Base-by-base conservation (phyloP, 192 early-diverging fungal genomes). In the Backusella tuberculispora region DNA sequence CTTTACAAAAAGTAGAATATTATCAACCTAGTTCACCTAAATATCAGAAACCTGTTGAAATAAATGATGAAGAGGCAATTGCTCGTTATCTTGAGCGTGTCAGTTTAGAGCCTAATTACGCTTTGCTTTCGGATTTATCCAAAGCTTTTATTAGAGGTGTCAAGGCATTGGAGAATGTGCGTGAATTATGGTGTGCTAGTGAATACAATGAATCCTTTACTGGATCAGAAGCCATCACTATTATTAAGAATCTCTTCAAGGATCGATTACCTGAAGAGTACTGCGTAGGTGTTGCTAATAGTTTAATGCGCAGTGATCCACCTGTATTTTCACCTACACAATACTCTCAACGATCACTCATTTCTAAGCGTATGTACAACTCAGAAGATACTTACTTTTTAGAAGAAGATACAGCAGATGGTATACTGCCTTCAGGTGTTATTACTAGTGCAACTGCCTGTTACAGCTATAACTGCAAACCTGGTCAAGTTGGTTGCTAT, bases 381-480 rank as follows among this genome's bases (percentile, higher is more conserved):
- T 78, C 81, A 5, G 42, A 67, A 26, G 81, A 82, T 42, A 74
- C 74, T 37, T 82, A 82, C 45, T 53, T 42, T 6, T 69, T 82
- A 6, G 75, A 64, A 19, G 78, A 83, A 41, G 75, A 81, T 15
- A 47, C 42, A 5, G 77, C 75, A 40, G 83, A 86, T 43, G 66
- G 71, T 3, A 82, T 85, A 48, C 64, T 90, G 4, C 93, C 93
- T 44, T 90, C 88, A 65, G 97, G 97, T 34, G 91, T 99, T 0
- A 94, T 96, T 83, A 95, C 94, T 1, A 87, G 91, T 41, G 83
- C 98, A 50, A 92, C 96, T 0, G 89, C 92, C 66, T 99, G 97
- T 80, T 99, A 98, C 82, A 64, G 63, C 26, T 43, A 65, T 65
- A 37, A 41, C 12, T 82, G 81, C 63, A 12, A 41, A 17, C 73